Evolutionary conservation across 2,329 filamentous ascomycete genomes (phyloP).

Genomic region (Diplodia intermedia): DNA sequence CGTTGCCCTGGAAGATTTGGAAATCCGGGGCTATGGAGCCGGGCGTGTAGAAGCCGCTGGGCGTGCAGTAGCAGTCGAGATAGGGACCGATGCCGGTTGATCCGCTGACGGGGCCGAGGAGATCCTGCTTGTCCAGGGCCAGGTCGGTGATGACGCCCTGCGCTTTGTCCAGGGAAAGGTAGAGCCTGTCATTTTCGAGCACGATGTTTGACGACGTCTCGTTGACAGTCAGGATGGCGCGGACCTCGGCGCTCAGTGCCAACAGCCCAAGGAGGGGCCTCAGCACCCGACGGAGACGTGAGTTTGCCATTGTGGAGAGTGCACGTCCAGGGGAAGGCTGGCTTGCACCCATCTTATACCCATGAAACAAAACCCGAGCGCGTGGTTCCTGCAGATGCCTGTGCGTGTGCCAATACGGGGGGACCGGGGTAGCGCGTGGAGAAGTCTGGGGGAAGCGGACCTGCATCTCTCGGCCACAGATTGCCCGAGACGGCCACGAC

Average conservation of each 20-base stretch:
- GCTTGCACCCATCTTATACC: background rate
- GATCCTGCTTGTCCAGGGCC: conserved; percentile 58
- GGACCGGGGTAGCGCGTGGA: conserved; percentile 16
- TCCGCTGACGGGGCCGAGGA: conserved; percentile 57
- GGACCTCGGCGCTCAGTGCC: background rate
- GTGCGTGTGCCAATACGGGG: conserved; percentile 10
- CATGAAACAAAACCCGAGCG: background rate
- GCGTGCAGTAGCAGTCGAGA: conserved; percentile 69
- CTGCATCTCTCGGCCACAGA: conserved; percentile 24
- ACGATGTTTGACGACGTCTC: conserved; percentile 45
- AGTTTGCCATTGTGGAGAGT: conserved; percentile 6
- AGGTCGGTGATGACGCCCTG: conserved; percentile 53
- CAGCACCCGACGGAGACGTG: conserved; percentile 1
- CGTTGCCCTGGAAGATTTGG: conserved; percentile 59
- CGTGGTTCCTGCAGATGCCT: conserved; percentile 13
- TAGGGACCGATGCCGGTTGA: conserved; percentile 62
- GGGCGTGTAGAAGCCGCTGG: conserved; percentile 65
- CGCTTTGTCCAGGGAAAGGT: conserved; percentile 53
- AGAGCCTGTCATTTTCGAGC: conserved; percentile 55
- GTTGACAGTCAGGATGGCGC: conserved; percentile 38
- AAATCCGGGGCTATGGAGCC: conserved; percentile 59
- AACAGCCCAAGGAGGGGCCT: conserved; percentile 3
- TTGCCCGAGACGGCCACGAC: conserved; percentile 7
- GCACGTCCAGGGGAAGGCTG: background rate
- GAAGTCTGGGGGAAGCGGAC: conserved; percentile 27